These are phyloP conservation scores for Trebouxia gelatinosa DNA, from an alignment of 163 green algal genomes.

Conservation along the genomic window DNA sequence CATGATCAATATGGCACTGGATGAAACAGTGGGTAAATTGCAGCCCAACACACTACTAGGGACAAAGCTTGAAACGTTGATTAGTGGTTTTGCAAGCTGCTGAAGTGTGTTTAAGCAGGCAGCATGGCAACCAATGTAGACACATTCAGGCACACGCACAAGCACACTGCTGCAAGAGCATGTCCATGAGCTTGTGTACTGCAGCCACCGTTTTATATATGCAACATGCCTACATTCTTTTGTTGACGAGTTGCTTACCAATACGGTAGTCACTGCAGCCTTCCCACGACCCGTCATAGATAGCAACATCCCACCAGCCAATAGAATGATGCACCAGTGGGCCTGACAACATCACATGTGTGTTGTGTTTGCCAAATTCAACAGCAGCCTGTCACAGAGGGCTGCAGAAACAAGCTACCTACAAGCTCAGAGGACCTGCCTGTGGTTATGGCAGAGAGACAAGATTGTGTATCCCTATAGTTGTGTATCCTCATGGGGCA, in stretches of 20 bases:
- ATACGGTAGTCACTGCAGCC: neutral
- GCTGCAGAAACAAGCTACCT: too few relatives aligned
- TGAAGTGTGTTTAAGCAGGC: neutral
- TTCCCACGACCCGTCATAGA: neutral
- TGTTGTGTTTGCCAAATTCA: too few relatives aligned
- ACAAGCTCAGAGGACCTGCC: too few relatives aligned
- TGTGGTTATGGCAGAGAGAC: too few relatives aligned
- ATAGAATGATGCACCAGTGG: slow-evolving; percentile 6
- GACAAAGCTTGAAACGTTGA: neutral
- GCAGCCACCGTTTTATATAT: too few relatives aligned
- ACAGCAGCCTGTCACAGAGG: too few relatives aligned
- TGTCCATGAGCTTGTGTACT: too few relatives aligned
- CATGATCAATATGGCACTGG: neutral
- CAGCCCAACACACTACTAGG: neutral
- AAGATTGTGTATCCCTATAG: too few relatives aligned
- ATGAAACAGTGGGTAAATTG: neutral
- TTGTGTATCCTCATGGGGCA: too few relatives aligned
- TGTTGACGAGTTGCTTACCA: neutral
- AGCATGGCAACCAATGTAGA: neutral
- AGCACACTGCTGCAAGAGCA: too few relatives aligned
- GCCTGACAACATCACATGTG: too few relatives aligned
- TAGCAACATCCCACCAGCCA: slow-evolving; percentile 1
- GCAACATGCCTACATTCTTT: too few relatives aligned
- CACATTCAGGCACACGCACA: neutral
- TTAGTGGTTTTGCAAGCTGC: neutral